Conservation (phyloP, 2,329 filamentous ascomycete genomes). For the Chaetomiaceae sp. region DNA sequence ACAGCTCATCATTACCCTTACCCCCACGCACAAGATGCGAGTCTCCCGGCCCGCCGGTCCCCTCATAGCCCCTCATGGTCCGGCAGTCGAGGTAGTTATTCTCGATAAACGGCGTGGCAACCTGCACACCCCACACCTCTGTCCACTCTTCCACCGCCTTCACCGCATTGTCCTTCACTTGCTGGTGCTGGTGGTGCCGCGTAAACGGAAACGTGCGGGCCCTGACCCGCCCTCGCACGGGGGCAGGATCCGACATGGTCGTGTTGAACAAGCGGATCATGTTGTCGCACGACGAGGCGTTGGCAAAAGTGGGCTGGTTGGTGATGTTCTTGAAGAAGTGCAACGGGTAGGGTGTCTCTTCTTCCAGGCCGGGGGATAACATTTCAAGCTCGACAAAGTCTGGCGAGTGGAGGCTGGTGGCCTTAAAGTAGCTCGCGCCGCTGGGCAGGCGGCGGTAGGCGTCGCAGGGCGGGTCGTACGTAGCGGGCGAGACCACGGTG, state of each 20-base stretch:
- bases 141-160: no score
- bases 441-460: slow-evolving; percentile 37
- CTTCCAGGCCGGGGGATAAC: slow-evolving; percentile 11
- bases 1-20: slow-evolving; percentile 5
- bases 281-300: slow-evolving; percentile 38
- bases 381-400: slow-evolving; percentile 31
- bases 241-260: slow-evolving; percentile 26
- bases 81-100: slow-evolving; percentile 31
- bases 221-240: slow-evolving; percentile 26
- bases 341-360: slow-evolving; percentile 39
- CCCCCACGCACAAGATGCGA: slow-evolving; percentile 8
- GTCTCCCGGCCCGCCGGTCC: slow-evolving; percentile 22
- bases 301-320: slow-evolving; percentile 52
- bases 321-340: slow-evolving; percentile 46
- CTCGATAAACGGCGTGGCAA: slow-evolving; percentile 33
- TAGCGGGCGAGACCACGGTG: slow-evolving; percentile 36
- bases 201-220: slow-evolving; percentile 27
- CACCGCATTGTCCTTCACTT: slow-evolving; percentile 4
- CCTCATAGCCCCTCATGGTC: slow-evolving; percentile 28
- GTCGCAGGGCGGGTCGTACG: slow-evolving; percentile 45
- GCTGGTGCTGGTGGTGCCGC: no score
- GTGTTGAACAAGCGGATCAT: slow-evolving; percentile 34
- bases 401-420: slow-evolving; percentile 21
- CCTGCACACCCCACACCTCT: slow-evolving; percentile 28
- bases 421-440: slow-evolving; percentile 27